Evolutionary conservation across 2,329 filamentous ascomycete genomes (phyloP), one percentile per base, ranked within the genome.

Genomic region (Chalaropsis ovoidea): DNA sequence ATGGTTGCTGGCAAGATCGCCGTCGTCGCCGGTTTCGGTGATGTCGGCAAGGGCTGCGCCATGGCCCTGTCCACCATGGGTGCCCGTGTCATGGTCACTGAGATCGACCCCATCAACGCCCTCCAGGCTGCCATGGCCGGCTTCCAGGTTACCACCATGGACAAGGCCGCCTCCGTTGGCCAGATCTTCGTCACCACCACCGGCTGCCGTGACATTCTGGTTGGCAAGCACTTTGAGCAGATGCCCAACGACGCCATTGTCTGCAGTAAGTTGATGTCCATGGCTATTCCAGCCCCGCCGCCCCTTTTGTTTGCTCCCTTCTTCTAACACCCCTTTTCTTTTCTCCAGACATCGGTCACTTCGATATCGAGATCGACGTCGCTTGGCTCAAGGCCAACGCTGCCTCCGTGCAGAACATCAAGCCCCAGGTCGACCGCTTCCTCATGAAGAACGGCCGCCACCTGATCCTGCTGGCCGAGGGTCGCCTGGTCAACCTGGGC

Each of bases 121-220:
- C 92, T 99, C 74, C 93, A 99, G 84, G 93, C 94, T 73, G 92
- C 93, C 75, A 94, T 99, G 79, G 93, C 92, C 71, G 93, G 93
- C 74, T 99, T 86, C 85, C 86, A 97, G 82, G 93, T 99, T 75
- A 88, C 85, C 78, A 94, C 93, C 78, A 97, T 99, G 91, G 93
- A 97, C 77, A 93, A 96, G 81, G 94, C 93, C 73, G 90, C 90
- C 74, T 75, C 86, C 70, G 74, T 87, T 69, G 92, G 90, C 75
- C 94, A 99, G 83, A 96, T 99, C 81, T 99, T 96, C 76, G 93
- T 99, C 77, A 99, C 93, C 78, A 97, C 94, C 78, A 99, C 93
- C 70, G 93, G 93, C 74, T 99, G 93, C 90, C 88, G 93, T 83
- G 94, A 99, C 79, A 97, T 99, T 76, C 86, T 99, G 70, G 86